Evolutionary conservation across 371 early-diverging fungal species (phyloP), one percentile per base, ranked within the genome.

Genomic region (Basidiobolus meristosporus): DNA sequence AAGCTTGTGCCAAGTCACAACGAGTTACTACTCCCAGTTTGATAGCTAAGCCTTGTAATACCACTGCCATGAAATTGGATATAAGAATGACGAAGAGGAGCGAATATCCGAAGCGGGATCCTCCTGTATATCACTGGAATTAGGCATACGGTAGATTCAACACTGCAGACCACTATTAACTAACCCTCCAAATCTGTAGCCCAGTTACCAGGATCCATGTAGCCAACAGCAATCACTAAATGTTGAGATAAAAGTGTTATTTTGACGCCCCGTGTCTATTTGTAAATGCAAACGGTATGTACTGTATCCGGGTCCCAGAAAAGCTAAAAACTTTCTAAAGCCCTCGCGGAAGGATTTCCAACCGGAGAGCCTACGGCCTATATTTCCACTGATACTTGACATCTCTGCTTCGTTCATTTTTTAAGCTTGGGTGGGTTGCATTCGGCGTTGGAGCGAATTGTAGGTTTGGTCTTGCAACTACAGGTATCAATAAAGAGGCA

Each of bases 21-120:
- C 77, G 73, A 11, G 82, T 79, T 0, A 75, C 70, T 14, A 75
- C 73, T 22, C 82, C 82, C 11, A 75, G 52, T 15, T 70, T 52
- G 15, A 70, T 67, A 3, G 76, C 62, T 37, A 79, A 55, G 30
- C 62, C 60, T 45, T 81, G 79, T 34, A 81, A 60, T 12, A 65
- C 50, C 0, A 79, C 53, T 29, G 75, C 78, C 46, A 53, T 56
- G 0, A 63, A 50, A 50, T 76, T 73, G 10, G 77, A 60, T 47
- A 73, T 60, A 29, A 81, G 57, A 33, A 81, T 42, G 34, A 79
- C 45, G 73, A 70, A 76, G 14, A 81, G 54, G 33, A 76, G 60
- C 32, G 56, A 54, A 48, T 31, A 31, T 14, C 10, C 18, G 7
- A 34, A 34, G 14, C 18, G 14, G 4, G 34, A 7, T 10, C 3